Evolutionary conservation across 768 basidiomycete genomes (phyloP), one percentile per base, ranked within the genome.

Genomic region (Inosperma sp.): DNA sequence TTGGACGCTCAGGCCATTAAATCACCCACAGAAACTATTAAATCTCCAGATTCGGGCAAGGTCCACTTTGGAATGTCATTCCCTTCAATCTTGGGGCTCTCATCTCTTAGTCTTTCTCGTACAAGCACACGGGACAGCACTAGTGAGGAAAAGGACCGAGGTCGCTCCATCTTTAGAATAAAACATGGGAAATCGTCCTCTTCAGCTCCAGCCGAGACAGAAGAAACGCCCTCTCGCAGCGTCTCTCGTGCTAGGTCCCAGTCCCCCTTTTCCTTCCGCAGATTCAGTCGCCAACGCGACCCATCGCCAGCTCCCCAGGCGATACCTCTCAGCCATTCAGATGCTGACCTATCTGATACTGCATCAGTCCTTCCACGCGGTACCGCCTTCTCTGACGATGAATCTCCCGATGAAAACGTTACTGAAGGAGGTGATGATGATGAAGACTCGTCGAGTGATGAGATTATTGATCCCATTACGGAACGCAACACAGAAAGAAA

Each of bases 401-500:
- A 78, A 63, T 85, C 81, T n/a, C 85, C 77, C 56, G 86, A 82
- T 56, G 88, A 86, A 59, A 71, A 68, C 0, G 71, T 67, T 5
- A 72, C 65, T 7, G 72, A 71, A 1, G 79, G 82, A 43, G 77
- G 75, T 3, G 83, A 82, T 34, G 78, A 77, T 5, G 81, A 81
- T 36, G 78, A 80, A 14, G 78, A 78, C 12, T 77, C 77, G 7
- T 82, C 78, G 68, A 79, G 78, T 52, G 80, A 81, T 33, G 80
- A 79, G 22, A 76, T 79, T 14, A 85, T 93, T 54, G 90, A 95
- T 67, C 77, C 82, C 30, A 73, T 88, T 57, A 97, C 93, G 0
- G 86, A 88, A 65, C 77, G 81, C 58, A 97, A 97, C 66, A 95
- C 93, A 1, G 88, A 91, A 65, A 82, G 76, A 56, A 94, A 94